phyloP scores from a whole-genome alignment of 2,329 filamentous ascomycete genomes.

The Fusarium hostae region DNA sequence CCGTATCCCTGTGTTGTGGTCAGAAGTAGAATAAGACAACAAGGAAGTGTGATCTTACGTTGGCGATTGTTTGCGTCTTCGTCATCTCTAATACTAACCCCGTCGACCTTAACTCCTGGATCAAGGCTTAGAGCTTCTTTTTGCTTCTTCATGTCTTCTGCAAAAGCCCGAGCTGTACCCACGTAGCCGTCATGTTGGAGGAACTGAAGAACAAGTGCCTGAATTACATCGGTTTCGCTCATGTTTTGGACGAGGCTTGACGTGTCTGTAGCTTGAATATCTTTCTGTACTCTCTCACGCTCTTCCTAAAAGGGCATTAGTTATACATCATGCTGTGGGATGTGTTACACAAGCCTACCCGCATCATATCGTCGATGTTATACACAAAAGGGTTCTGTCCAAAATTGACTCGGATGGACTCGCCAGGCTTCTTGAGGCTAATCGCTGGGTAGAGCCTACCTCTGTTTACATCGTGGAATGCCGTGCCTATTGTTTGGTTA shows the following conservation, averaged over 20 bases:
- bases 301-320: conserved; percentile 62
- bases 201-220: conserved; percentile 85
- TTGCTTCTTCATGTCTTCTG: conserved; percentile 80
- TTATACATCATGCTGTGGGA: not conserved
- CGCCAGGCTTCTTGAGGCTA: conserved; percentile 72
- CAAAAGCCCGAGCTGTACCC: conserved; percentile 90
- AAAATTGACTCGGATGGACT: conserved; percentile 73
- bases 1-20: conserved; percentile 75
- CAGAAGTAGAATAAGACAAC: conserved; percentile 16
- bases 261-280: conserved; percentile 70
- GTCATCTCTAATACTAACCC: conserved; percentile 79
- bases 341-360: conserved; percentile 60
- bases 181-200: conserved; percentile 95
- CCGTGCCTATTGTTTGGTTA: conserved; percentile 61
- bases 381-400: conserved; percentile 83
- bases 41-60: conserved; percentile 62
- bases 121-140: conserved; percentile 74
- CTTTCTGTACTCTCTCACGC: conserved; percentile 65
- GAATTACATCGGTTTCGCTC: conserved; percentile 81
- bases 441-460: conserved; percentile 74
- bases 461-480: conserved; percentile 73
- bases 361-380: conserved; percentile 89
- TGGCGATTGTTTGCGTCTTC: conserved; percentile 88
- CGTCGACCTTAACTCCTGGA: conserved; percentile 62
- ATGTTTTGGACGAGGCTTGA: conserved; percentile 70